Percentiles rank a stretch among this genome's conserved stretches.
Conservation (phyloP, 768 basidiomycete genomes). For the Rhodosporidiobolus sp. region DNA sequence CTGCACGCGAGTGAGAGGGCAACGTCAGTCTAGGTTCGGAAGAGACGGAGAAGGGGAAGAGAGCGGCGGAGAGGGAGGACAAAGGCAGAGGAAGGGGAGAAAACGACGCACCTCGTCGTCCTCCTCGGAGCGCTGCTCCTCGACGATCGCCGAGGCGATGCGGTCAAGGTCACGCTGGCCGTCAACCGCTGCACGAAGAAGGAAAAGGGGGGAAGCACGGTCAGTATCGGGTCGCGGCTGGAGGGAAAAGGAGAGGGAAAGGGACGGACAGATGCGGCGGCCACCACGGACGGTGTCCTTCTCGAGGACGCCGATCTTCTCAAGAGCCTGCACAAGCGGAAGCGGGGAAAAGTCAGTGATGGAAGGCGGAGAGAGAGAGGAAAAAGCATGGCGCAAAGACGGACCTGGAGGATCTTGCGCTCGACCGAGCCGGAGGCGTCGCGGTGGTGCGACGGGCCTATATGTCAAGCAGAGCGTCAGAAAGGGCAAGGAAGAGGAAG, state of each 20-base stretch:
- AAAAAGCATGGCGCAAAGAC: background rate
- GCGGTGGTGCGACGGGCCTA: background rate
- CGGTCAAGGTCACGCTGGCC: constrained; percentile 47
- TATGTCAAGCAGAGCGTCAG: background rate
- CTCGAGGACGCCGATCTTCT: constrained; percentile 98
- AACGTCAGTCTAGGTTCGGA: background rate
- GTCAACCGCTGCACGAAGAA: too few species aligned
- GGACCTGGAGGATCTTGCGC: constrained; percentile 12
- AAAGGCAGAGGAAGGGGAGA: background rate
- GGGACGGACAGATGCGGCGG: constrained; percentile 55
- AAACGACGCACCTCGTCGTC: constrained; percentile 43
- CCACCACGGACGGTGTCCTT: constrained; percentile 81
- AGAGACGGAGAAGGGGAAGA: background rate
- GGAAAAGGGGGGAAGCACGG: too few species aligned
- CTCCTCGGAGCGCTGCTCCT: constrained; percentile 48
- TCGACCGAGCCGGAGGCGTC: constrained; percentile 42
- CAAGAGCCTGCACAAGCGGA: constrained; percentile 74
- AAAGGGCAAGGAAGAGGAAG: too few species aligned
- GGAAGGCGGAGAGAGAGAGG: background rate
- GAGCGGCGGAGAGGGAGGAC: background rate
- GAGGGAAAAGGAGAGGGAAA: too few species aligned
- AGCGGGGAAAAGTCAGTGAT: too few species aligned
- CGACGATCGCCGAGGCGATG: constrained; percentile 52
- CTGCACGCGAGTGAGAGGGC: too few species aligned
- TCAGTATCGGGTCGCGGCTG: too few species aligned